phyloP scores from a whole-genome alignment of 345 rosid genomes.

The Psidium guajava region DNA sequence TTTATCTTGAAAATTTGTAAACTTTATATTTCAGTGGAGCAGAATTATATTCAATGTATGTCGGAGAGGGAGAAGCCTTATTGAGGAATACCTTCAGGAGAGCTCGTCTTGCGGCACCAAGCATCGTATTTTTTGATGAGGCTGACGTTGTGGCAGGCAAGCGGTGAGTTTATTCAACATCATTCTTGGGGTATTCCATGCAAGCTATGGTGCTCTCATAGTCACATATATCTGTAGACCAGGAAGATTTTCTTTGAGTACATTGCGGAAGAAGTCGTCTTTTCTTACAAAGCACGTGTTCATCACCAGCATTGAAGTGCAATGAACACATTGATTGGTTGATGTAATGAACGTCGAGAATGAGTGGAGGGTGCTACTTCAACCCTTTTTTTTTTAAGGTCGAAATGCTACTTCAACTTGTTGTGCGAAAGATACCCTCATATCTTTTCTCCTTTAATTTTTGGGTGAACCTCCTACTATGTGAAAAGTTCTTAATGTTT shows the following conservation, averaged over 20 bases:
- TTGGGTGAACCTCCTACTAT: neutral
- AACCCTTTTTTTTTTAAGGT: no score
- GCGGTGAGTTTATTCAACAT: constrained; percentile 32
- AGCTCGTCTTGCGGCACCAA: constrained; percentile 89
- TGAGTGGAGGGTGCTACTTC: neutral
- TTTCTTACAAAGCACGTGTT: neutral
- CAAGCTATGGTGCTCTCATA: neutral
- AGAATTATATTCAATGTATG: constrained; percentile 91
- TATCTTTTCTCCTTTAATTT: neutral
- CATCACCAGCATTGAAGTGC: neutral
- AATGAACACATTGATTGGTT: neutral
- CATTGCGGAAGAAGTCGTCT: neutral
- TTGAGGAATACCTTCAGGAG: constrained; percentile 75
- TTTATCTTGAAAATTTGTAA: neutral
- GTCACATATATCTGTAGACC: neutral
- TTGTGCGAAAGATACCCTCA: neutral
- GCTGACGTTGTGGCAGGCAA: constrained; percentile 82
- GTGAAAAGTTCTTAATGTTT: neutral
- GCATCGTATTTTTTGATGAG: constrained; percentile 93
- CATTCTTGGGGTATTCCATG: neutral
- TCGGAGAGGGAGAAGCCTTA: constrained; percentile 97
- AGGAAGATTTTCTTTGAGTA: neutral
- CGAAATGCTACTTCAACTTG: neutral
- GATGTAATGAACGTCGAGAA: neutral
- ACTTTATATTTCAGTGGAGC: constrained; percentile 52